Conservation (phyloP, 345 rosid species). For the Arabis alpina region DNA sequence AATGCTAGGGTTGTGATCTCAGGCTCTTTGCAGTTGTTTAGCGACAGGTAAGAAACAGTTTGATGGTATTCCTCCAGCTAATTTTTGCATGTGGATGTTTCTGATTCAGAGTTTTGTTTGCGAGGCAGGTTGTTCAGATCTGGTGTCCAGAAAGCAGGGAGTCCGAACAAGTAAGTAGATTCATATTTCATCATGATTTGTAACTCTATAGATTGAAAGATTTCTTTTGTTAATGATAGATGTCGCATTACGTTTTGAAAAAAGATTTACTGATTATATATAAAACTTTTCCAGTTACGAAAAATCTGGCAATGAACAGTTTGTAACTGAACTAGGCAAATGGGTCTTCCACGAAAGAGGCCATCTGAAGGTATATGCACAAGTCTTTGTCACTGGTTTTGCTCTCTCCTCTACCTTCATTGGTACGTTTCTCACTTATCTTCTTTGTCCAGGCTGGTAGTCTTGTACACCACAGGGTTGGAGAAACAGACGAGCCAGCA, state of each 20-base stretch:
- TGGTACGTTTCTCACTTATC: constrained; percentile 23
- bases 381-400: constrained; percentile 20
- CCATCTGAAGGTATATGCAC: constrained; percentile 56
- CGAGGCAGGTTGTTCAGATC: constrained; percentile 59
- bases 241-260: constrained; percentile 10
- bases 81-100: constrained; percentile 34
- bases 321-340: constrained; percentile 72
- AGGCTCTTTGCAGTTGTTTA: constrained; percentile 67
- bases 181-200: constrained; percentile 1
- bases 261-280: constrained; percentile 28
- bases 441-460: constrained; percentile 53
- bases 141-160: constrained; percentile 65
- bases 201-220: constrained; percentile 9
- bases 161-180: constrained; percentile 49
- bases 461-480: constrained; percentile 58
- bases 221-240: neutral
- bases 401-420: constrained; percentile 1
- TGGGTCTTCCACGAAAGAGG: constrained; percentile 85
- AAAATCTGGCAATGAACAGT: constrained; percentile 70
- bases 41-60: constrained; percentile 52
- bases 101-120: constrained; percentile 28
- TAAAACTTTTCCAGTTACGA: constrained; percentile 49
- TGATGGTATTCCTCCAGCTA: constrained; percentile 16
- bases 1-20: constrained; percentile 72
- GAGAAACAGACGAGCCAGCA: constrained; percentile 65